These are phyloP conservation scores for Fusarium scirpi DNA, from an alignment of 2,329 filamentous ascomycete species.

Conservation along the genomic window DNA sequence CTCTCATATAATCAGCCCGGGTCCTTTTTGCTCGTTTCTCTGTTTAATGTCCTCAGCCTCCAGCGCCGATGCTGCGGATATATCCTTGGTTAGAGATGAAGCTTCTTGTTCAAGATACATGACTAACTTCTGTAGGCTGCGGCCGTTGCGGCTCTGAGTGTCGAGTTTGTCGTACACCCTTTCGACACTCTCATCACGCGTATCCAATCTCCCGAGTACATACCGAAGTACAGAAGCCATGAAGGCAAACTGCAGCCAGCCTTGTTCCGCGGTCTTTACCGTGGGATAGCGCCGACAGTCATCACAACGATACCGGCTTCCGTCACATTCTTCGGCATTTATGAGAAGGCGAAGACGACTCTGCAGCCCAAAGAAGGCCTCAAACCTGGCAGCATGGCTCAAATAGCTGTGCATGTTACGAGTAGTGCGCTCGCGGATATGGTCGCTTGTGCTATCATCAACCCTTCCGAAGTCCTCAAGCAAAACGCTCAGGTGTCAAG, in stretches of 20 bases:
- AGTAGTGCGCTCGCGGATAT: conserved; percentile 34
- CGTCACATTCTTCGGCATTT: conserved; percentile 30
- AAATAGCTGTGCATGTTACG: conserved; percentile 15
- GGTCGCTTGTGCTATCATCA: conserved; percentile 31
- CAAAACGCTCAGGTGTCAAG: conserved; percentile 30
- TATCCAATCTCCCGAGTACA: conserved; percentile 26
- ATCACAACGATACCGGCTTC: conserved; percentile 31
- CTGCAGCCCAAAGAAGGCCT: conserved; percentile 7
- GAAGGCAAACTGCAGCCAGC: conserved; percentile 14
- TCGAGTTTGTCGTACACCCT: conserved; percentile 32
- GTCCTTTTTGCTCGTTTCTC: background rate
- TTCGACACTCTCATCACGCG: conserved; percentile 35
- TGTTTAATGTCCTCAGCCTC: conserved; percentile 12
- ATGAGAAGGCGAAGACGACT: conserved; percentile 17
- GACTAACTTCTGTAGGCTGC: conserved; percentile 3
- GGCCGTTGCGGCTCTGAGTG: conserved; percentile 21
- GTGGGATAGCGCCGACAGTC: conserved; percentile 21
- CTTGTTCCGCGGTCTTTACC: conserved; percentile 23
- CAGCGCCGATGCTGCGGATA: conserved; percentile 25
- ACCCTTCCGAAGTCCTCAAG: conserved; percentile 33
- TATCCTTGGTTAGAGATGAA: conserved; percentile 12
- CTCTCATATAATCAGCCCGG: accelerated
- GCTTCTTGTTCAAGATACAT: accelerated
- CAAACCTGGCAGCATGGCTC: background rate
- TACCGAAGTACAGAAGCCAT: conserved; percentile 10